Base-by-base conservation (phyloP, 441 rosid species). In the Corymbia citriodora region DNA sequence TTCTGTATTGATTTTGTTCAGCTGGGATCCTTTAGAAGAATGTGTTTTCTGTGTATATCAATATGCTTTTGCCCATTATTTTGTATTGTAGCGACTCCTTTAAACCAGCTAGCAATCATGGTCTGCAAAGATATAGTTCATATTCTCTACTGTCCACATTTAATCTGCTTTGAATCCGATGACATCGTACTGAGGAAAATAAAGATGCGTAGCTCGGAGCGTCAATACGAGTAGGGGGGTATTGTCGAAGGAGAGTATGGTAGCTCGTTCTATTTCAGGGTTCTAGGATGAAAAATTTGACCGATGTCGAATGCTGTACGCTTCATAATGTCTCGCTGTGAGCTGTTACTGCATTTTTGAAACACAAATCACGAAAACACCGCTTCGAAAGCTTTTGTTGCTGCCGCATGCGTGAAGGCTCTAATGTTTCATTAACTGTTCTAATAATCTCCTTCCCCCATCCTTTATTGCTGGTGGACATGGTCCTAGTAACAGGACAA, bases 401-500 rank as follows among this genome's bases (percentile, higher is more conserved):
- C 65, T 25, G 65, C 65, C 5, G 65, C 65, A 59, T 11, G n/a
- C n/a, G 14, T 59, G 65, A 59, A 59, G n/a, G n/a, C n/a, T 59
- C 65, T 9, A 9, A 57, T 23, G 63, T 57, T 10, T 10, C 65
- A 59, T 10, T 70, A 9, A 27, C 87, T 23, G 36, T 81, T 50
- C n/a, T 33, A 55, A 29, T 89, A 85, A 45, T 89, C 65, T 25
- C n/a, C 29, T 12, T 21, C 18, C 10, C 19, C n/a, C 50, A 40
- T 40, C 45, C 45, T 72, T 81, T 92, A 55, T 89, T 81, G 87
- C 93, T 97, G 99, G 98, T 98, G 89, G 99, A 96, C 94, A 95
- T 98, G 99, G 97, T 98, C 88, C 96, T 98, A 74, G 92, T 97
- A 61, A 97, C 97, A 9, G 98, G 99, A 88, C 99, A 97, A 90